Percentiles rank a stretch among this genome's conserved stretches.
Conservation (phyloP, 352 stramenopile genomes). For the Ochromonadaceae sp. region DNA sequence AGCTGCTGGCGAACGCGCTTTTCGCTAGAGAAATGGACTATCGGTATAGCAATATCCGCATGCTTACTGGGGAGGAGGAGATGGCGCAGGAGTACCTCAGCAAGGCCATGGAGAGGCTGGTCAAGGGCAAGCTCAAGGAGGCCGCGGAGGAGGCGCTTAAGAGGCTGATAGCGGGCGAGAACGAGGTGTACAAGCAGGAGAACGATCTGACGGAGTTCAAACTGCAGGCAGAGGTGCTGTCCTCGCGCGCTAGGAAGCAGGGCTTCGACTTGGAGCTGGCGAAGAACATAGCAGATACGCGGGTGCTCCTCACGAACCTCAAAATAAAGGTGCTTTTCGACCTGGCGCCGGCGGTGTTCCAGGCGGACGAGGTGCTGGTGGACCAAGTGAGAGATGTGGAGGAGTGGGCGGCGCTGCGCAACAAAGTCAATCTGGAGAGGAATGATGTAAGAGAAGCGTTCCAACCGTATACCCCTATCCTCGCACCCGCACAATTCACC, state of each 20-base stretch:
- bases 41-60: neutral
- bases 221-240: neutral
- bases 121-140: neutral
- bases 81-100: neutral
- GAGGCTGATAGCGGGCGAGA: neutral
- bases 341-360: neutral
- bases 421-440: neutral
- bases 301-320: neutral
- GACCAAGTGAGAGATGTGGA: neutral
- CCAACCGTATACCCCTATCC: too few relatives aligned
- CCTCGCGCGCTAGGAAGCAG: neutral
- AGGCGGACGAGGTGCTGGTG: neutral
- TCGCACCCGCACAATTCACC: too few relatives aligned
- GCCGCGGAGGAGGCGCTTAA: neutral
- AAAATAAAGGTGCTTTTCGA: constrained; percentile 6
- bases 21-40: constrained; percentile 7
- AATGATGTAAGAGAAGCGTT: neutral
- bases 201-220: constrained; percentile 9
- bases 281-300: neutral
- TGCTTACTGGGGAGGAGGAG: constrained; percentile 8
- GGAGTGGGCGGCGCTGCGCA: neutral
- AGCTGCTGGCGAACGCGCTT: neutral
- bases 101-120: neutral
- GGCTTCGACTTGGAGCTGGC: neutral
- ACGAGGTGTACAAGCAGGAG: neutral